Base-by-base conservation (phyloP, 169 alveolate genomes). In the Miamiensis avidus region DNA sequence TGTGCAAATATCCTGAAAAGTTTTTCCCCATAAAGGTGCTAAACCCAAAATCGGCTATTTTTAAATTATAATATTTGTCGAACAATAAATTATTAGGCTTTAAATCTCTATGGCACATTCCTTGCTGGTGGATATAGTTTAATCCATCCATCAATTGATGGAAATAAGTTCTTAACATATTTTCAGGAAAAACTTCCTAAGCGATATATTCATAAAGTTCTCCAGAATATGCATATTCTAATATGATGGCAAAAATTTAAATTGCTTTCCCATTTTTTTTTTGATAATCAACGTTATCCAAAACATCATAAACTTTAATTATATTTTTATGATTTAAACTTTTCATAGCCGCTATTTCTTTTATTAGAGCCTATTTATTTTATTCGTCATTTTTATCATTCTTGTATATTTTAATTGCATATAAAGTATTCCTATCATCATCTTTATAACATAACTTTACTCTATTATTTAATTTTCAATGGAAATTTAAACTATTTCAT, bases 31-130 rank as follows among this genome's bases (percentile, higher is more conserved):
- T 34, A 20, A 69, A 69, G 16, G 81, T 83, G 34, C 92, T 77
- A 72, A 89, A 93, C 30, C 96, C 96, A 81, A 93, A 93, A 81
- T 93, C 96, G n/a, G 93, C 89, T 29, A 93, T 84, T 82, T 91
- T 93, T 29, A 93, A 34, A 34, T 88, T 89, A 74, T 79, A 89
- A 31, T 87, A 31, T 27, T 83, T 30, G 49, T 89, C 93, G 29
- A 95, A 77, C 29, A 93, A 82, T 1, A 93, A 30, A 74, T 93
- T 93, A 69, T 93, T 94, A 34, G 94, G 94, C 78, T 93, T 93
- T 74, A 93, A 83, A 77, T 93, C 96, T 83, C 96, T 84, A 77
- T 93, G 96, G 28, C 90, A 75, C 6, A 91, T 76, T 25, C 88
- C 92, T 49, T 64, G 30, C 31, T 34, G 74, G 64, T 91, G 91